Conservation (phyloP, 805 yeast species). For the Pachysolen tannophilus region DNA sequence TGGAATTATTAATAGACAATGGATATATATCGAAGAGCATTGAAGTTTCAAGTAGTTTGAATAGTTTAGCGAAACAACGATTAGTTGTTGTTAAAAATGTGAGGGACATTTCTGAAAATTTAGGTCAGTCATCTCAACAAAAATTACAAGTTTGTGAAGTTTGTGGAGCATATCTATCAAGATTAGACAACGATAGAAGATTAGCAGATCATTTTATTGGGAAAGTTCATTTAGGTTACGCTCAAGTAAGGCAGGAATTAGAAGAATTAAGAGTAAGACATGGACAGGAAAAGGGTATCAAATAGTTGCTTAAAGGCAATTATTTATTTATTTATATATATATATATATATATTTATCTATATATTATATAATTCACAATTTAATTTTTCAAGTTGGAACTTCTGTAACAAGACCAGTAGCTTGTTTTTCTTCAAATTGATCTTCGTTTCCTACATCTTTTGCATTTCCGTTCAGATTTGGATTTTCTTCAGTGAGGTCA, state of each 20-base stretch:
- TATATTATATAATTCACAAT: too few relatives aligned
- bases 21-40: slow-evolving; percentile 45
- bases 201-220: slow-evolving; percentile 88
- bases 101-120: slow-evolving; percentile 54
- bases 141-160: slow-evolving; percentile 83
- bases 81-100: slow-evolving; percentile 47
- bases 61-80: slow-evolving; percentile 38
- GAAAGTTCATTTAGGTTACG: slow-evolving; percentile 78
- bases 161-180: slow-evolving; percentile 83
- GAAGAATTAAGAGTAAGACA: slow-evolving; percentile 26
- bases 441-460: too few relatives aligned
- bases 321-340: background rate
- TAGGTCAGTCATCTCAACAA: slow-evolving; percentile 83
- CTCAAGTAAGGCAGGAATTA: slow-evolving; percentile 57
- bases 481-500: too few relatives aligned
- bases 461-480: too few relatives aligned
- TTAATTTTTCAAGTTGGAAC: too few relatives aligned
- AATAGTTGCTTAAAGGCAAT: too few relatives aligned
- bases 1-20: slow-evolving; percentile 40
- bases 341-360: background rate
- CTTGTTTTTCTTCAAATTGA: too few relatives aligned
- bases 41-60: slow-evolving; percentile 38
- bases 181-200: slow-evolving; percentile 81
- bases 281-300: background rate
- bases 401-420: too few relatives aligned